Evolutionary conservation across 2,329 filamentous ascomycete species (phyloP).

Genomic region (Fusarium sp.): DNA sequence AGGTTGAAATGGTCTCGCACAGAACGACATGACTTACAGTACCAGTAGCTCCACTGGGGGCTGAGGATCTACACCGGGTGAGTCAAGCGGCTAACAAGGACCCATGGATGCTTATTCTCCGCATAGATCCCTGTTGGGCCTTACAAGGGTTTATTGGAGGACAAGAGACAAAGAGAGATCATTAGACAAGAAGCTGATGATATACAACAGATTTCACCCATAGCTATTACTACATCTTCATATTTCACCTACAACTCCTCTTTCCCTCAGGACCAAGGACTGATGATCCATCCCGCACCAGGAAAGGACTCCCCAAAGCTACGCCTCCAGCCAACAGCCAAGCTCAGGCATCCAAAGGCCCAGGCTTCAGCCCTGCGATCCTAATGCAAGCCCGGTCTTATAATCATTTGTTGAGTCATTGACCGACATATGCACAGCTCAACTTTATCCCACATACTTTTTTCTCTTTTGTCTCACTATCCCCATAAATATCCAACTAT

Average conservation of each 20-base stretch:
- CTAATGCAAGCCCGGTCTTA: not conserved
- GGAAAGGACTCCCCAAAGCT: not conserved
- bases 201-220: not conserved
- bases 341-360: conserved; percentile 29
- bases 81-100: conserved; percentile 37
- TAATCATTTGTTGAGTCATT: conserved; percentile 29
- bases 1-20: conserved; percentile 19
- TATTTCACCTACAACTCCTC: not conserved
- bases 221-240: not conserved
- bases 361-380: conserved; percentile 26
- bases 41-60: conserved; percentile 17
- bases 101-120: not conserved
- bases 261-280: not conserved
- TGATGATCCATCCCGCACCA: too few species aligned
- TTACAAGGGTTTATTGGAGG: not conserved
- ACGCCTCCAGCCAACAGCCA: not conserved
- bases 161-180: not conserved
- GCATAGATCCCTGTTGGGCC: not conserved
- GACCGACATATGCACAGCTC: conserved; percentile 14
- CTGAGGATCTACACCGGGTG: conserved; percentile 30
- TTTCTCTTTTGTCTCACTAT: not conserved
- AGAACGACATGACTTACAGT: not conserved
- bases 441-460: not conserved
- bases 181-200: not conserved
- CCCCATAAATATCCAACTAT: conserved; percentile 2